A percentile compares a stretch with the other conserved stretches of the same genome.
Evolutionary conservation across 306 rosid species (phyloP).

Genomic region (Abrus precatorius): DNA sequence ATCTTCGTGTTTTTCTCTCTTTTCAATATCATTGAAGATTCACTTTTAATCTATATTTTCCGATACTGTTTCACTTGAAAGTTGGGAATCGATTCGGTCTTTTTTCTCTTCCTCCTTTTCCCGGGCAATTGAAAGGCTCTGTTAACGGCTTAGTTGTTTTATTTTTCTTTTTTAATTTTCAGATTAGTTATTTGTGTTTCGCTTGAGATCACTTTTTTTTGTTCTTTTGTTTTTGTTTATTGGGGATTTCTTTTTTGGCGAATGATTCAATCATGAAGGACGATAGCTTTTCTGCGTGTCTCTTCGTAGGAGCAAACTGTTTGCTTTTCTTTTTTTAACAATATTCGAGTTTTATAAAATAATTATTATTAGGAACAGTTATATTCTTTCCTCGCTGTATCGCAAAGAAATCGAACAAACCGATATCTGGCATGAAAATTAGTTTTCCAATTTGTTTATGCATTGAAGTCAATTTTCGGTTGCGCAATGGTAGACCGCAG

Average conservation of each 20-base stretch:
- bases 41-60: neutral
- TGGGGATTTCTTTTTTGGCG: neutral
- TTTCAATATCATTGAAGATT: neutral
- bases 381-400: neutral
- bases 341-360: neutral
- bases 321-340: neutral
- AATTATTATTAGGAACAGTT: neutral
- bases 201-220: neutral
- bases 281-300: neutral
- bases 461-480: conserved; percentile 55
- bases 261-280: neutral
- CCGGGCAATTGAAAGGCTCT: neutral
- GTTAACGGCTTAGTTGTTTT: neutral
- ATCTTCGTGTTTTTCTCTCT: neutral
- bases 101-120: neutral
- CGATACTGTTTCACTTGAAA: neutral
- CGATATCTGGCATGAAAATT: conserved; percentile 41
- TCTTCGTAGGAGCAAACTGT: neutral
- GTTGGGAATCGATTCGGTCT: neutral
- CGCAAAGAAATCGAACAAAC: conserved; percentile 13
- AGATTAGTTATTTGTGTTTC: neutral
- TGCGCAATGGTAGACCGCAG: conserved; percentile 47
- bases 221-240: neutral
- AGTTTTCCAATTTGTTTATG: conserved; percentile 4
- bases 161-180: neutral